phyloP scores from a whole-genome alignment of 768 basidiomycete species.

The Floccularia luteovirens region DNA sequence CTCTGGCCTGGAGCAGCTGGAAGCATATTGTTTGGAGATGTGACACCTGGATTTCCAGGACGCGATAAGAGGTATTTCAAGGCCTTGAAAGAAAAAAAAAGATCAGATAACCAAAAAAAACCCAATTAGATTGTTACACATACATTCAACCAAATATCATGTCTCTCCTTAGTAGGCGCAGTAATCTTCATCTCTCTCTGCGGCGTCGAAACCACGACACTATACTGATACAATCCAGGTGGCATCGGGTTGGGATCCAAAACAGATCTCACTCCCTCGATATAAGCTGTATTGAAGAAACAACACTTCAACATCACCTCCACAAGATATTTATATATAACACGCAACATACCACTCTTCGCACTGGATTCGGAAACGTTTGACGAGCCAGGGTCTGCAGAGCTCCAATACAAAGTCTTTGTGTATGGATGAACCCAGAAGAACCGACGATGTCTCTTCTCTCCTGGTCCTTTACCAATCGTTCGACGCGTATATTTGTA shows the following conservation, averaged over 20 bases:
- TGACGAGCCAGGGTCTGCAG: slow-evolving; percentile 85
- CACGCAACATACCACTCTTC: slow-evolving; percentile 89
- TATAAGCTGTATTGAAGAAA: slow-evolving; percentile 57
- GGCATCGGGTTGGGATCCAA: slow-evolving; percentile 95
- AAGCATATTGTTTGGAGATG: slow-evolving; percentile 28
- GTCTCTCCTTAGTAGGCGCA: slow-evolving; percentile 90
- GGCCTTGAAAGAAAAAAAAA: slow-evolving; percentile 56
- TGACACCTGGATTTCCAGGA: slow-evolving; percentile 36
- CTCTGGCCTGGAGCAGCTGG: slow-evolving; percentile 30
- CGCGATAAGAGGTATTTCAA: slow-evolving; percentile 85
- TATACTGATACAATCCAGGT: slow-evolving; percentile 87
- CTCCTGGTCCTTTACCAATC: slow-evolving; percentile 86
- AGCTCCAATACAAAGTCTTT: slow-evolving; percentile 95
- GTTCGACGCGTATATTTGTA: slow-evolving; percentile 93
- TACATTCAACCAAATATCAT: slow-evolving; percentile 95
- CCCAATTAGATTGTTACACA: slow-evolving; percentile 15
- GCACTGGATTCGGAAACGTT: slow-evolving; percentile 88
- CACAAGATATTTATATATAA: slow-evolving; percentile 4
- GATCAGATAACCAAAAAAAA: slow-evolving; percentile 8
- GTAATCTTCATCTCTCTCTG: slow-evolving; percentile 98
- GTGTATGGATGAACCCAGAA: slow-evolving; percentile 99
- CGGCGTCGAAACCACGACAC: slow-evolving; percentile 86
- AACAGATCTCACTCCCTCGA: slow-evolving; percentile 87
- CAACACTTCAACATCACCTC: slow-evolving; percentile 4
- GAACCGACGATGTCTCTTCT: slow-evolving; percentile 88